Evolutionary conservation across 768 basidiomycete species (phyloP).

Genomic region (Naganishia onofrii): DNA sequence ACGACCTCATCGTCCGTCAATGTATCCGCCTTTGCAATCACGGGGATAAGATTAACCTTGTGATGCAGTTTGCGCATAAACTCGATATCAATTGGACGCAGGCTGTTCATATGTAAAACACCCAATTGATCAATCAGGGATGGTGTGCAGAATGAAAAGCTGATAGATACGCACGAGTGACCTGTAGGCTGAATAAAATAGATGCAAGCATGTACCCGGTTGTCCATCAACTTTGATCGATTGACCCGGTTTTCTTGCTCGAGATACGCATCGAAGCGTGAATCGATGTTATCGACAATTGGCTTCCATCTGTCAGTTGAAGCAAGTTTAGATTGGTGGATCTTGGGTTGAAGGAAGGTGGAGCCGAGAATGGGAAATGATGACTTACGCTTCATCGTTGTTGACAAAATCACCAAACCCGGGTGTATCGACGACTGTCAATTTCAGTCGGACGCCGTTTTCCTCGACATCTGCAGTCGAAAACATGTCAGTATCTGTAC

Average conservation of each 20-base stretch:
- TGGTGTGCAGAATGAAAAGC: background rate
- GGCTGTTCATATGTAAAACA: slow-evolving; percentile 53
- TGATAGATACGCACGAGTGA: slow-evolving; percentile 69
- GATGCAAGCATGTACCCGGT: slow-evolving; percentile 92
- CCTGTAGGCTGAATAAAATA: slow-evolving; percentile 97
- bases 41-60: slow-evolving; percentile 95
- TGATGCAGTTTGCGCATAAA: slow-evolving; percentile 99
- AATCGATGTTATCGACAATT: slow-evolving; percentile 85
- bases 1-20: slow-evolving; percentile 88
- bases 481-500: background rate
- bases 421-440: slow-evolving; percentile 97
- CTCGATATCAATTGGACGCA: slow-evolving; percentile 97
- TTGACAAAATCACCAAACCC: slow-evolving; percentile 99
- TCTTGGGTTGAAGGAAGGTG: background rate
- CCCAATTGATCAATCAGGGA: background rate
- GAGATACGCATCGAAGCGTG: slow-evolving; percentile 56
- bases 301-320: slow-evolving; percentile 67
- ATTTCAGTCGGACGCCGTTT: slow-evolving; percentile 73
- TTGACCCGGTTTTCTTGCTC: slow-evolving; percentile 99
- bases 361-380: background rate
- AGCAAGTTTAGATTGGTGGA: background rate
- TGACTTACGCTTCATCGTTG: slow-evolving; percentile 79
- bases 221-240: slow-evolving; percentile 86
- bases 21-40: slow-evolving; percentile 96
- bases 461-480: slow-evolving; percentile 86